Evolutionary conservation across 2,329 filamentous ascomycete genomes (phyloP).

Genomic region (Penicillium sp.): DNA sequence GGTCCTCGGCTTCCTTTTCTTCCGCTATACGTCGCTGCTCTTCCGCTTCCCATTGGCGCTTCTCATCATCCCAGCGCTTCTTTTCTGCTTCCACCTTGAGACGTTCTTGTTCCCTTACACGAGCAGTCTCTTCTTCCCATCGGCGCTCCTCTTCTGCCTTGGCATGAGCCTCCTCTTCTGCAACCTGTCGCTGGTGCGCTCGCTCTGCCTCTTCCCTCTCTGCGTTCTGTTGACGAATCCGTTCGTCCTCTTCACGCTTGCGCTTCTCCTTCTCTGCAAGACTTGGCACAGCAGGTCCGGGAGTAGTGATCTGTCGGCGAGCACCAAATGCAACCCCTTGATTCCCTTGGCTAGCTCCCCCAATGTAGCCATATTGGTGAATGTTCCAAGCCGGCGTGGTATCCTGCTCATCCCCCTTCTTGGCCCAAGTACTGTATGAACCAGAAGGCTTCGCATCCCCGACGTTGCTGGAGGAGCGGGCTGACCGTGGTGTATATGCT

Average conservation of each 20-base stretch:
- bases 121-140: conserved; percentile 50
- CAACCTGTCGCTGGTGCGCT: conserved; percentile 48
- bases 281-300: conserved; percentile 75
- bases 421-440: conserved; percentile 84
- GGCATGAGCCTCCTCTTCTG: conserved; percentile 51
- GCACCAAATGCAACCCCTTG: conserved; percentile 91
- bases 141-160: conserved; percentile 47
- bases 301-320: conserved; percentile 85
- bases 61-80: conserved; percentile 52
- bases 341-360: conserved; percentile 92
- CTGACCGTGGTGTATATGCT: conserved; percentile 39
- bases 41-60: conserved; percentile 70
- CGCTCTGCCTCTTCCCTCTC: conserved; percentile 53
- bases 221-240: conserved; percentile 45
- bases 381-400: conserved; percentile 97
- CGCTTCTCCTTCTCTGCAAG: conserved; percentile 79
- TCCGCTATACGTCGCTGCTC: conserved; percentile 70
- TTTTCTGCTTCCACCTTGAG: conserved; percentile 49
- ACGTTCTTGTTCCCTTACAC: conserved; percentile 53
- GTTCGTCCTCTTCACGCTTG: conserved; percentile 59
- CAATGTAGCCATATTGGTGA: conserved; percentile 97
- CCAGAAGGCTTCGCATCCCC: conserved; percentile 57
- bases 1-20: conserved; percentile 70
- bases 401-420: conserved; percentile 72
- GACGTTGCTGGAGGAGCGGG: conserved; percentile 56